Base-by-base conservation (phyloP, 441 rosid genomes). In the Gossypium trilobum region DNA sequence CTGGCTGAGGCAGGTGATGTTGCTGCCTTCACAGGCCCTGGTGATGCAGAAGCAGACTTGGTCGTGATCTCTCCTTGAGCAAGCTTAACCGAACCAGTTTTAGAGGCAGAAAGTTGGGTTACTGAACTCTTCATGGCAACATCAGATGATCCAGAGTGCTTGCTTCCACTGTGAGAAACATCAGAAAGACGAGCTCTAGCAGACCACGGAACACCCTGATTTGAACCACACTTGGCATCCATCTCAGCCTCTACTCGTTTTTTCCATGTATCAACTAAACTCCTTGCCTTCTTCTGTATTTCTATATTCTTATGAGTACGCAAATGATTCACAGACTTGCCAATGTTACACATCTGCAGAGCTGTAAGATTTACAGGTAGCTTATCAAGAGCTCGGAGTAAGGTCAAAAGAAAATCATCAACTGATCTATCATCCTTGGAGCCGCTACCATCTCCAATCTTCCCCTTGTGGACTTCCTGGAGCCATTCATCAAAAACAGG, bases 221-320 rank as follows among this genome's bases (percentile, higher is more conserved):
- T 84, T 31, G 91, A 78, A 20, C 89, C 90, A 64, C 91, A 77
- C 80, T 86, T 92, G 3, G 88, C 88, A 82, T 95, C 96, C 98
- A 92, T 92, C 80, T 95, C 99, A 74, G 91, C 95, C 81, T 89
- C 98, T 16, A 95, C 99, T 31, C 96, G 92, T 80, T 87, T 92
- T 84, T 95, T 95, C 99, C 99, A 95, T 23, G 92, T 91, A 81
- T 95, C 99, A 74, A 95, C 99, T 55, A 95, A 82, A 74, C 90
- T 87, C 79, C 97, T 86, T 7, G 97, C 97, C 78, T 95, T 95
- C 84, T 82, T 95, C 85, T 89, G 98, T 74, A 95, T 91, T 67
- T 95, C 98, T 51, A 84, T 73, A 70, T 87, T 91, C 80, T 87
- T 92, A 76, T 89, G 96, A 4, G 89, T 62, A 10, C 99, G 89